These are phyloP conservation scores for Ophiosphaerella narmari DNA, from an alignment of 2,329 filamentous ascomycete species.

Conservation along the genomic window DNA sequence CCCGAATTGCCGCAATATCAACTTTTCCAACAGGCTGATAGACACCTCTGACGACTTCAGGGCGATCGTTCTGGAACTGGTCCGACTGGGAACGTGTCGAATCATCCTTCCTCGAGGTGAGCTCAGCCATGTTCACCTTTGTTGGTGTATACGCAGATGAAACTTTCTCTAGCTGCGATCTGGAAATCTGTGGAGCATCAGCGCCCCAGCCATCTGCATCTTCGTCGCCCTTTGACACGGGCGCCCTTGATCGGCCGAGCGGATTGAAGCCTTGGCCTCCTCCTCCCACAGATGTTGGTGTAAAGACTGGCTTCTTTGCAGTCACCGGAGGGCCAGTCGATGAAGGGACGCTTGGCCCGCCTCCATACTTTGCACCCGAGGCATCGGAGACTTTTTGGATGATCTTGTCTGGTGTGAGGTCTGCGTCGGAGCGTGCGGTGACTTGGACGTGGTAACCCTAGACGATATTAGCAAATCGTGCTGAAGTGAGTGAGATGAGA, in stretches of 20 bases:
- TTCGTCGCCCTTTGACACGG: constrained; percentile 59
- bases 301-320: constrained; percentile 90
- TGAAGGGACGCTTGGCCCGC: constrained; percentile 61
- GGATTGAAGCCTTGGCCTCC: constrained; percentile 67
- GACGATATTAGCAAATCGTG: constrained; percentile 22
- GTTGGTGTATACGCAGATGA: constrained; percentile 91
- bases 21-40: constrained; percentile 97
- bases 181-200: constrained; percentile 88
- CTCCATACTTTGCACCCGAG: constrained; percentile 92
- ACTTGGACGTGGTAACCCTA: constrained; percentile 96
- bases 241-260: constrained; percentile 65
- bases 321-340: constrained; percentile 69
- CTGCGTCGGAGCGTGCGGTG: constrained; percentile 87
- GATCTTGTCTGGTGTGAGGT: constrained; percentile 85
- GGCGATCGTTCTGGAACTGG: constrained; percentile 51
- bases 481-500: background rate
- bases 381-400: constrained; percentile 93
- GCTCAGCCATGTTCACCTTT: constrained; percentile 88
- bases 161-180: constrained; percentile 89
- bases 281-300: constrained; percentile 69
- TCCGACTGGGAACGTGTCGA: constrained; percentile 64
- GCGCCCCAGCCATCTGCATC: constrained; percentile 92
- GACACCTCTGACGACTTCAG: constrained; percentile 77
- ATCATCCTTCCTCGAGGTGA: constrained; percentile 73
- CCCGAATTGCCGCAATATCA: constrained; percentile 89